A percentile compares a stretch with the other conserved stretches of the same genome.
Evolutionary conservation across 163 green algal species (phyloP).

Genomic region (Scenedesmus sp.): DNA sequence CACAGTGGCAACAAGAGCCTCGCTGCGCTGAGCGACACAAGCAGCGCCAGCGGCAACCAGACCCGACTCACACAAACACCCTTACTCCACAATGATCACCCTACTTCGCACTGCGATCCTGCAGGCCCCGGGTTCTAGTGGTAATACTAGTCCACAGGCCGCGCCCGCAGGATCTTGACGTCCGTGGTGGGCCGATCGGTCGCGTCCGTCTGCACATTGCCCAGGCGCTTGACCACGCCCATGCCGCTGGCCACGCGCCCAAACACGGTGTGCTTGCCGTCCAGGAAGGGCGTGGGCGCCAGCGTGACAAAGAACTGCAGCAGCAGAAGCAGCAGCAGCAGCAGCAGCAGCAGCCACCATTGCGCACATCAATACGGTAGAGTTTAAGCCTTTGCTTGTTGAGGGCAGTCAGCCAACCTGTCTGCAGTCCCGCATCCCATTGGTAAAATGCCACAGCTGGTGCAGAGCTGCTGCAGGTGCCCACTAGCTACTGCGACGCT

Average conservation of each 20-base stretch:
- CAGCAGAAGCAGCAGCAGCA: not conserved
- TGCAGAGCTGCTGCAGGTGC: not conserved
- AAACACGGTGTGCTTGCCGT: constrained; percentile 98
- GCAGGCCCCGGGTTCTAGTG: too few relatives aligned
- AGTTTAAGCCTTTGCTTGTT: not conserved
- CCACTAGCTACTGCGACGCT: not conserved
- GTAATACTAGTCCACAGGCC: constrained; percentile 51
- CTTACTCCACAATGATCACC: too few relatives aligned
- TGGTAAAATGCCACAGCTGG: not conserved
- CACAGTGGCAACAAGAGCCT: too few relatives aligned
- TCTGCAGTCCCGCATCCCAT: too few relatives aligned
- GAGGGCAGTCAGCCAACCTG: not conserved
- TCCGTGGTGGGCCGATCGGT: constrained; percentile 75
- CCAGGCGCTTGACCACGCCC: constrained; percentile 86
- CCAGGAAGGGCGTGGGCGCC: constrained; percentile 87
- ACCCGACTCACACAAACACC: too few relatives aligned
- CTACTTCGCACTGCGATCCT: too few relatives aligned
- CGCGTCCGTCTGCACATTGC: constrained; percentile 80
- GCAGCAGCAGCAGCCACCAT: not conserved
- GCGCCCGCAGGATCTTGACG: constrained; percentile 74
- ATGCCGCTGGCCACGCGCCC: constrained; percentile 89
- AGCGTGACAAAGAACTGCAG: constrained; percentile 94
- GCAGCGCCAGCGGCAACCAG: too few relatives aligned
- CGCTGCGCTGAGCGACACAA: too few relatives aligned
- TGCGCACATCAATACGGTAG: not conserved